phyloP scores from a whole-genome alignment of 108 stramenopile genomes.

The Chaetoceros muelleri region DNA sequence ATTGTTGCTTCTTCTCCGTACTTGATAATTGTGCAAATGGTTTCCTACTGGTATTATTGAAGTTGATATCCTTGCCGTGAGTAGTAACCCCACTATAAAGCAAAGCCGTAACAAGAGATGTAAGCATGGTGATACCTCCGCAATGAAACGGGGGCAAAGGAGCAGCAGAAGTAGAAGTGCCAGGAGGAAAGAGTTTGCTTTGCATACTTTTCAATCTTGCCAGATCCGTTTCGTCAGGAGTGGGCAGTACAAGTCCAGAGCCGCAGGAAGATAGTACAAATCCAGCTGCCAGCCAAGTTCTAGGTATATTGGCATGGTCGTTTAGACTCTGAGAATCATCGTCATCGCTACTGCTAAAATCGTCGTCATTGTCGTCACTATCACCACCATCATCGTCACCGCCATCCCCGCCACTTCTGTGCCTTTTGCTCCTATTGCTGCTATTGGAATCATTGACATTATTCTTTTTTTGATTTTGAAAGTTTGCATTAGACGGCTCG shows the following conservation, averaged over 20 bases:
- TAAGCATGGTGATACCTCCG: conserved; percentile 41
- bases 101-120: conserved; percentile 57
- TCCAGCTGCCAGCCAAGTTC: conserved; percentile 32
- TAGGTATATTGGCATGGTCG: conserved; percentile 12
- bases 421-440: background rate
- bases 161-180: background rate
- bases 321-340: conserved; percentile 8
- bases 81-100: conserved; percentile 58
- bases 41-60: conserved; percentile 16
- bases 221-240: conserved; percentile 32
- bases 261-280: conserved; percentile 23
- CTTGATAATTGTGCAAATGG: conserved; percentile 41
- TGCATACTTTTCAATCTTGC: conserved; percentile 17
- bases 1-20: conserved; percentile 44
- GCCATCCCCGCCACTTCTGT: background rate
- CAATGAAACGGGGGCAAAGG: conserved; percentile 56
- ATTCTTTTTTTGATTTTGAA: background rate
- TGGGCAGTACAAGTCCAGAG: conserved; percentile 15
- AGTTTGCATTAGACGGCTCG: too few relatives aligned
- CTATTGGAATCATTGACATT: background rate
- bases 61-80: conserved; percentile 33
- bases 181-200: background rate
- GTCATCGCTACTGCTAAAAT: conserved; percentile 9
- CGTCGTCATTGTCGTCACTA: conserved; percentile 9
- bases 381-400: conserved; percentile 3